Evolutionary conservation across 352 stramenopile genomes (phyloP).

Genomic region (Phytophthora cactorum): DNA sequence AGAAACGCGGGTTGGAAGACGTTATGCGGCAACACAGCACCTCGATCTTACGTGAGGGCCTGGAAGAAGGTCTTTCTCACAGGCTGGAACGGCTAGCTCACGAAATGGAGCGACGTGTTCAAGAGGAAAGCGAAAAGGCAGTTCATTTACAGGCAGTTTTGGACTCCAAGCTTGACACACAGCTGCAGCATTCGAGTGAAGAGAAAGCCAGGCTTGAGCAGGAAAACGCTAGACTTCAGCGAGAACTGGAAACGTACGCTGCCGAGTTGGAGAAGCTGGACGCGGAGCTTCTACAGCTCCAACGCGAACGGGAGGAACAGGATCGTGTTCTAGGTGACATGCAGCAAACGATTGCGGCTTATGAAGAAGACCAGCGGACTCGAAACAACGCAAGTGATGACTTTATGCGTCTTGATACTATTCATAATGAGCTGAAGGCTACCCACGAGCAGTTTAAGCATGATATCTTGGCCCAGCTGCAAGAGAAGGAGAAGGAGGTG

Average conservation of each 20-base stretch:
- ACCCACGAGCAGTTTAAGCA: conserved; percentile 50
- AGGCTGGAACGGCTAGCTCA: conserved; percentile 50
- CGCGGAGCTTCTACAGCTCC: conserved; percentile 39
- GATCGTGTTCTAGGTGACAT: conserved; percentile 44
- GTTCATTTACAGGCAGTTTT: conserved; percentile 47
- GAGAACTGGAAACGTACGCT: conserved; percentile 34
- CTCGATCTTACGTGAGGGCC: conserved; percentile 16
- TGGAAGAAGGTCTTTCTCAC: conserved; percentile 42
- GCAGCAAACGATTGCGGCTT: conserved; percentile 42
- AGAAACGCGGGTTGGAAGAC: conserved; percentile 48
- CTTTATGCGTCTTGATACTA: conserved; percentile 26
- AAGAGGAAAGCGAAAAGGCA: conserved; percentile 52
- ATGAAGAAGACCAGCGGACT: conserved; percentile 38
- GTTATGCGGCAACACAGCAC: conserved; percentile 23
- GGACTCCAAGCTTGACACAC: conserved; percentile 35
- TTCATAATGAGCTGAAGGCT: conserved; percentile 39
- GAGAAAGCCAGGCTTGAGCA: conserved; percentile 36
- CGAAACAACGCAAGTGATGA: conserved; percentile 23
- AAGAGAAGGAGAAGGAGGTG: conserved; percentile 42
- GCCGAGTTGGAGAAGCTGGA: conserved; percentile 35
- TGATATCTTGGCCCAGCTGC: conserved; percentile 31
- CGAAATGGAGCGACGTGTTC: conserved; percentile 47
- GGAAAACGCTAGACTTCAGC: conserved; percentile 32
- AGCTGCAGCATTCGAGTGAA: conserved; percentile 30
- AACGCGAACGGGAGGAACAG: conserved; percentile 62